Evolutionary conservation across 2,329 filamentous ascomycete species (phyloP), one percentile per base, ranked within the genome.

Genomic region (Cladosporium sp.): DNA sequence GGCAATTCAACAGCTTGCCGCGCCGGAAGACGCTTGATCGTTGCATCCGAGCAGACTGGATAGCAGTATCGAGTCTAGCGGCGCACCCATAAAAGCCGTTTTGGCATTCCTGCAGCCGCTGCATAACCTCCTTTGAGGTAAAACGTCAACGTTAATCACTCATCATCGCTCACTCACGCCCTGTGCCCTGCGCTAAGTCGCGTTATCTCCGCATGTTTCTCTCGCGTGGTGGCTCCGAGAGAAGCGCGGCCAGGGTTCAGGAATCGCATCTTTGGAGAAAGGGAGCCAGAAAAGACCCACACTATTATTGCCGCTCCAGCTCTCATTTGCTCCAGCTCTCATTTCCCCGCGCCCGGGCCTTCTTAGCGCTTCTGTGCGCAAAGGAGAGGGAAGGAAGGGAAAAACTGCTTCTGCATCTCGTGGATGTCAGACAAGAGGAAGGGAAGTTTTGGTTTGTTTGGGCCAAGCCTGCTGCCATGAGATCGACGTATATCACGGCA

Each of bases 11-110:
- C 23, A 26, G 23, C 23, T 26, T 31, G 60, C 60, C 60, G 60
- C 60, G 60, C 60, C 60, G 60, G 60, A 62, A 12, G 21, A 28
- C 31, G 46, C 60, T 40, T 62, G 49, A 3, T 62, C 49, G 21
- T 21, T 31, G 46, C 33, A 53, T 55, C 60, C 60, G 60, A 61
- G 29, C 46, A 16, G 16, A 23, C 5, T 1, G 49, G 18, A 29
- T 26, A 44, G 40, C 40, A 46, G 40, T 11, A 46, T 44, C 8
- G 3, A 23, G n/a, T 46, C 23, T 46, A 46, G 40, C 40, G 40
- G 40, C 37, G 10, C 18, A 2, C 4, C 10, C 40, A 21, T 3
- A 46, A 46, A 11, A 11, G 49, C 49, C 23, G 49, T 52, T 16
- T 29, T 21, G n/a, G 35, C 11, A 46, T 21, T 21, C 12, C 40